These are phyloP conservation scores for Ormosia emarginata DNA, from an alignment of 306 rosid species.

Conservation along the genomic window DNA sequence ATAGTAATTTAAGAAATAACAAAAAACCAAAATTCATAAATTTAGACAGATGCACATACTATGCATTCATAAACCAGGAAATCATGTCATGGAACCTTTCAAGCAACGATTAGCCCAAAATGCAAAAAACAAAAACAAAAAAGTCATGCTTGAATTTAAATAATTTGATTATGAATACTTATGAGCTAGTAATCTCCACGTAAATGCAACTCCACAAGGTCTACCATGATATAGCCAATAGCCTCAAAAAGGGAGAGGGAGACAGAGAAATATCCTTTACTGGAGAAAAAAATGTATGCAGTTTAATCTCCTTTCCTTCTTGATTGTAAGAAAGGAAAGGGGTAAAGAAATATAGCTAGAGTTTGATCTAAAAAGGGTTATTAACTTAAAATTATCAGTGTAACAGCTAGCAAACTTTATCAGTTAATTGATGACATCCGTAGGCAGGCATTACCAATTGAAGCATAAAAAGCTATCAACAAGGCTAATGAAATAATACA, in stretches of 20 bases:
- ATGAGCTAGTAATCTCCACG: neutral
- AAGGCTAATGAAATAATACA: neutral
- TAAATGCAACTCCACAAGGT: neutral
- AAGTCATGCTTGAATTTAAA: neutral
- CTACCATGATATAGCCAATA: neutral
- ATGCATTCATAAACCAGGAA: neutral
- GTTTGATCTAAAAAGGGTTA: neutral
- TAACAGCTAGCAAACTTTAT: neutral
- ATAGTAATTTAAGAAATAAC: conserved; percentile 16
- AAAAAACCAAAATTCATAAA: neutral
- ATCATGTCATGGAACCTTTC: neutral
- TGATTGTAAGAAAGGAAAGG: neutral
- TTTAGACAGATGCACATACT: conserved; percentile 4
- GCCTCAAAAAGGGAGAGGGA: neutral
- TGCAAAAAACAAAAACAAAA: neutral
- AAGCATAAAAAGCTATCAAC: conserved; percentile 15
- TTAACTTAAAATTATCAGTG: neutral
- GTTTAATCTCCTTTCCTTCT: neutral
- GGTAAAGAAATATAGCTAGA: neutral
- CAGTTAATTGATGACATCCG: neutral
- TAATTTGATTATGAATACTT: neutral
- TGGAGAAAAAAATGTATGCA: neutral
- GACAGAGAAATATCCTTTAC: neutral
- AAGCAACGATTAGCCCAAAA: neutral
- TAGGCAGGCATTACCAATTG: conserved; percentile 3